These are phyloP conservation scores for Pachyrhizus erosus DNA, from an alignment of 306 rosid species.

Conservation along the genomic window DNA sequence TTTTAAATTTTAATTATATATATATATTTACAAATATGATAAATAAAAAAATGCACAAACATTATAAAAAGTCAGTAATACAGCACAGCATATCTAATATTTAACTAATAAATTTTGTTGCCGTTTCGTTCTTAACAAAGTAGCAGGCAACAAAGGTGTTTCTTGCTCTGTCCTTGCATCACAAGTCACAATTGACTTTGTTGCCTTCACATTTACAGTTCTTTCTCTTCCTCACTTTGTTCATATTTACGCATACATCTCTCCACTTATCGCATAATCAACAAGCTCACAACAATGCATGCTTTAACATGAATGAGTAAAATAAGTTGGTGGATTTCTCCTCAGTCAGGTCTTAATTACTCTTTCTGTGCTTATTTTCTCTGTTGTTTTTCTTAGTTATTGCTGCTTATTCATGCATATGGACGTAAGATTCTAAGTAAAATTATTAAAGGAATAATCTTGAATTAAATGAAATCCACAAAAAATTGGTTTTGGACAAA, in stretches of 20 bases:
- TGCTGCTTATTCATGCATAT: not conserved
- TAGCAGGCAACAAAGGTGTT: not conserved
- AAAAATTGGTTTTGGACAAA: not conserved
- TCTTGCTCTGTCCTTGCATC: not conserved
- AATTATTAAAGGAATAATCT: not conserved
- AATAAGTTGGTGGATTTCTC: slow-evolving; percentile 2
- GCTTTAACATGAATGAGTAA: slow-evolving; percentile 13
- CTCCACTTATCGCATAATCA: not conserved
- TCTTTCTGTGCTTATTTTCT: not conserved
- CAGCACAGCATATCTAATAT: not conserved
- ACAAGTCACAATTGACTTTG: not conserved
- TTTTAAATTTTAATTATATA: not conserved
- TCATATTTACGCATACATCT: not conserved
- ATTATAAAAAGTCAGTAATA: not conserved
- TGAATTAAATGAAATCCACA: too few species aligned
- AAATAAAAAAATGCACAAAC: not conserved
- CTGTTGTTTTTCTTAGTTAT: slow-evolving; percentile 7
- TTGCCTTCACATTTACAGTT: not conserved
- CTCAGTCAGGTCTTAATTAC: slow-evolving; percentile 38
- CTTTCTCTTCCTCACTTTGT: not conserved
- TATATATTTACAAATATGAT: too few species aligned
- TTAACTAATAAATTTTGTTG: not conserved
- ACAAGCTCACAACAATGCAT: not conserved
- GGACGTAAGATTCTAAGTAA: not conserved
- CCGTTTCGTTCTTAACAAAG: slow-evolving; percentile 18